Conservation (phyloP, 2,329 filamentous ascomycete genomes). For the Calonectria montana region DNA sequence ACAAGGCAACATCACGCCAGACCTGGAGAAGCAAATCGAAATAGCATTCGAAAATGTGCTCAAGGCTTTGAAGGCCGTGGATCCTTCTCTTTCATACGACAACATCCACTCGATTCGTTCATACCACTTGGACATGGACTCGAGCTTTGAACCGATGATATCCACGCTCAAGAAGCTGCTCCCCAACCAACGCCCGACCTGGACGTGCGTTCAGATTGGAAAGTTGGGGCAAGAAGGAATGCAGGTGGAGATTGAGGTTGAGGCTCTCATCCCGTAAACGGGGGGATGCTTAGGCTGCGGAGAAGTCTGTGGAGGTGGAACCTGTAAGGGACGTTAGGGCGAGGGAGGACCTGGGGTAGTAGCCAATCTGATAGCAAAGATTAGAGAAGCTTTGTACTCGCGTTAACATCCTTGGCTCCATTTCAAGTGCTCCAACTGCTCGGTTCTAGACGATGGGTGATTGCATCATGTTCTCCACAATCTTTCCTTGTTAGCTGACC, state of each 20-base stretch:
- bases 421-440: background rate
- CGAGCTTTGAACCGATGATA: conserved; percentile 25
- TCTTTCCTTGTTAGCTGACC: background rate
- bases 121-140: conserved; percentile 23
- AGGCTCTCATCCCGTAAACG: background rate
- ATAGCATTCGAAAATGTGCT: conserved; percentile 18
- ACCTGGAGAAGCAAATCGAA: conserved; percentile 16
- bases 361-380: no score
- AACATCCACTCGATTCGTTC: conserved; percentile 21
- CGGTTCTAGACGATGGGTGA: background rate
- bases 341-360: no score
- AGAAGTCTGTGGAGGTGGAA: background rate
- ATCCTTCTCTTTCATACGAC: conserved; percentile 10
- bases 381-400: background rate
- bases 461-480: background rate
- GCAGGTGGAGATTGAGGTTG: conserved; percentile 27
- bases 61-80: conserved; percentile 8
- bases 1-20: conserved; percentile 7
- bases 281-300: background rate
- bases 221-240: conserved; percentile 25
- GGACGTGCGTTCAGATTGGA: conserved; percentile 28
- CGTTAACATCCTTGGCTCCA: background rate
- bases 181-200: conserved; percentile 21
- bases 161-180: conserved; percentile 23
- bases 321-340: background rate